Evolutionary conservation across 106 monocot genomes (phyloP).

Genomic region (Alisma plantagoaquatica): DNA sequence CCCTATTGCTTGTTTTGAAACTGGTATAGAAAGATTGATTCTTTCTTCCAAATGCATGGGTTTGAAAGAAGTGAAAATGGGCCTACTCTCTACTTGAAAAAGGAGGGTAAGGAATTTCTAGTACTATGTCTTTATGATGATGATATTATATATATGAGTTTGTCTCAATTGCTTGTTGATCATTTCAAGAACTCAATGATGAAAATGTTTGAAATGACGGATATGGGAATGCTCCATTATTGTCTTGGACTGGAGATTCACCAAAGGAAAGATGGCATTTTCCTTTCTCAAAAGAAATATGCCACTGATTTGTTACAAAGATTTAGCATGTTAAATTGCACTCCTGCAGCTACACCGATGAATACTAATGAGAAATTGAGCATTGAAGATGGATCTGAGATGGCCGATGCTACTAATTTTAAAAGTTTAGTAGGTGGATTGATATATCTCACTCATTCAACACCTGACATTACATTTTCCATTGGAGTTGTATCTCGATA

Average conservation of each 20-base stretch:
- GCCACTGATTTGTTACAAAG: too few species aligned
- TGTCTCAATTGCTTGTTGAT: too few species aligned
- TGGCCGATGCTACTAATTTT: not conserved
- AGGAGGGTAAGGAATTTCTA: not conserved
- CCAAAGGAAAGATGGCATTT: conserved; percentile 6
- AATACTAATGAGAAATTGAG: not conserved
- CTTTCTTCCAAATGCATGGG: too few species aligned
- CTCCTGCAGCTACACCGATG: too few species aligned
- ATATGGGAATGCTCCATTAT: too few species aligned
- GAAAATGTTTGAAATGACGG: too few species aligned
- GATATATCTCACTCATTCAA: conserved; percentile 1
- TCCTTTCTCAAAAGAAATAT: conserved; percentile 13
- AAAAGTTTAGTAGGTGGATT: not conserved
- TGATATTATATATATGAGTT: too few species aligned
- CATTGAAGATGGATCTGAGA: not conserved
- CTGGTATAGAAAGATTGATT: too few species aligned
- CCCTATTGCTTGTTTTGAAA: conserved; percentile 14
- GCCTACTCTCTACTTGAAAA: conserved; percentile 9
- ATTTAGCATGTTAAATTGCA: too few species aligned
- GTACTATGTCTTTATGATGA: conserved; percentile 18
- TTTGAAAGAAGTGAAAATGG: conserved; percentile 9
- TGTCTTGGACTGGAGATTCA: conserved; percentile 5
- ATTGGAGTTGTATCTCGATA: conserved; percentile 13
- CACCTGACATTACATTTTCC: conserved; percentile 8
- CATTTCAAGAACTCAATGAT: too few species aligned